These are phyloP conservation scores for Peziza echinospora DNA, from an alignment of 495 filamentous ascomycete species.

Conservation along the genomic window DNA sequence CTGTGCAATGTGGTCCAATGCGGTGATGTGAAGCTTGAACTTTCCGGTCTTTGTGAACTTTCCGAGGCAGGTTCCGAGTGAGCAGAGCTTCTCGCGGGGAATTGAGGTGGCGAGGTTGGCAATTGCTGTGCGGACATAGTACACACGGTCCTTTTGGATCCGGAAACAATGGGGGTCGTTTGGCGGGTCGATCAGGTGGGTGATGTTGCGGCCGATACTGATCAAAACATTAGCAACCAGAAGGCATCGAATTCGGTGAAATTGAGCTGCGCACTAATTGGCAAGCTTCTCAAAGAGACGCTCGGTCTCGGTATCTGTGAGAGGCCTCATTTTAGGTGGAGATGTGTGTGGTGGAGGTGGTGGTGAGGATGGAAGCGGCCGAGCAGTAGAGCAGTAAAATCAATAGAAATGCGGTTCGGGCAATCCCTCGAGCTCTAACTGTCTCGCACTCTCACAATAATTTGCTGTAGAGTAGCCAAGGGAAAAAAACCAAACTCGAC, in stretches of 20 bases:
- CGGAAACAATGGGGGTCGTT: slow-evolving; percentile 62
- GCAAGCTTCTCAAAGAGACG: slow-evolving; percentile 68
- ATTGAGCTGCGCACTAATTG: slow-evolving; percentile 28
- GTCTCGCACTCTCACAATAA: too few species aligned
- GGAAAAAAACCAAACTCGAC: too few species aligned
- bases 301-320: slow-evolving; percentile 52
- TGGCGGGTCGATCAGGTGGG: slow-evolving; percentile 53
- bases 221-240: too few species aligned
- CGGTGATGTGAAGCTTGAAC: slow-evolving; percentile 65
- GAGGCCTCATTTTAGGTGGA: slow-evolving; percentile 37
- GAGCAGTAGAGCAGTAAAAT: too few species aligned
- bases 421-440: too few species aligned
- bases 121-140: slow-evolving; percentile 66
- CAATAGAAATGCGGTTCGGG: too few species aligned
- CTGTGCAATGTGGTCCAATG: slow-evolving; percentile 63
- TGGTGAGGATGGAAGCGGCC: background rate
- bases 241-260: too few species aligned
- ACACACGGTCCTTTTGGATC: slow-evolving; percentile 50
- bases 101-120: slow-evolving; percentile 80
- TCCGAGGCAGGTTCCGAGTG: slow-evolving; percentile 64
- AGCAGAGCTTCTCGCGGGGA: slow-evolving; percentile 54
- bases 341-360: background rate
- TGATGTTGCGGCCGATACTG: slow-evolving; percentile 49
- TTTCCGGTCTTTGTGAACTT: slow-evolving; percentile 90
- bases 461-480: too few species aligned